A percentile compares a stretch with the other conserved stretches of the same genome.
These are phyloP conservation scores for Dactylellina cionopaga DNA, from an alignment of 2,329 filamentous ascomycete genomes.

Conservation along the genomic window DNA sequence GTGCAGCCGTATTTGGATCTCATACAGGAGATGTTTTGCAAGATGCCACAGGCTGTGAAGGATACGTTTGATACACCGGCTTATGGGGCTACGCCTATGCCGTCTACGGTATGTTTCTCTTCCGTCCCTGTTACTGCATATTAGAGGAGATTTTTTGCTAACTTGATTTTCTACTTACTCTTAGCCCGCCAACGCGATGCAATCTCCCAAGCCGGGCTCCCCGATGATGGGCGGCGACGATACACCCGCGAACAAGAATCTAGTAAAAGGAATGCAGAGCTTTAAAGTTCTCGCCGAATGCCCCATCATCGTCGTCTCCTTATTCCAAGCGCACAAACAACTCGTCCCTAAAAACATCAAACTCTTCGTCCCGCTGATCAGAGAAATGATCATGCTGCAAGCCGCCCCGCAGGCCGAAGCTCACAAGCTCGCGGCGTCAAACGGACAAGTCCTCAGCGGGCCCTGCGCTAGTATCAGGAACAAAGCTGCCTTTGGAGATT, in stretches of 20 bases:
- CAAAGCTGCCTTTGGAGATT: slow-evolving; percentile 91
- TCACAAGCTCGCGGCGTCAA: slow-evolving; percentile 82
- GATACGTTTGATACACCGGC: slow-evolving; percentile 92
- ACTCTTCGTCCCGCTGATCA: slow-evolving; percentile 91
- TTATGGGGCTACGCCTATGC: slow-evolving; percentile 70
- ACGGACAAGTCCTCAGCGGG: slow-evolving; percentile 85
- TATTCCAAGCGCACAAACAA: slow-evolving; percentile 89
- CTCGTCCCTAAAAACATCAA: slow-evolving; percentile 86
- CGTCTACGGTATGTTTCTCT: slow-evolving; percentile 60
- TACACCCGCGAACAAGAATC: slow-evolving; percentile 77
- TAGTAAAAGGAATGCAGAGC: slow-evolving; percentile 95
- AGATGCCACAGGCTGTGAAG: slow-evolving; percentile 92
- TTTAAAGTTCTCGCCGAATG: slow-evolving; percentile 99
- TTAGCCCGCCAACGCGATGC: slow-evolving; percentile 67
- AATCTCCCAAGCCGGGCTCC: slow-evolving; percentile 88
- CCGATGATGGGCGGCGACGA: slow-evolving; percentile 84
- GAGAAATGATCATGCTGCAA: slow-evolving; percentile 85
- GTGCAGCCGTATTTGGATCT: slow-evolving; percentile 90
- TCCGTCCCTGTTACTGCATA: not conserved
- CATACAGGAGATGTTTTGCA: slow-evolving; percentile 94
- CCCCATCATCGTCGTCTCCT: slow-evolving; percentile 97
- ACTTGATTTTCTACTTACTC: slow-evolving; percentile 3
- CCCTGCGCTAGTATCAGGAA: slow-evolving; percentile 95
- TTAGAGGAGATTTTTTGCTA: not conserved
- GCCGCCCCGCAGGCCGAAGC: slow-evolving; percentile 93